Evolutionary conservation across 2,329 filamentous ascomycete species (phyloP).

Genomic region (Colletotrichum chlorophyti): DNA sequence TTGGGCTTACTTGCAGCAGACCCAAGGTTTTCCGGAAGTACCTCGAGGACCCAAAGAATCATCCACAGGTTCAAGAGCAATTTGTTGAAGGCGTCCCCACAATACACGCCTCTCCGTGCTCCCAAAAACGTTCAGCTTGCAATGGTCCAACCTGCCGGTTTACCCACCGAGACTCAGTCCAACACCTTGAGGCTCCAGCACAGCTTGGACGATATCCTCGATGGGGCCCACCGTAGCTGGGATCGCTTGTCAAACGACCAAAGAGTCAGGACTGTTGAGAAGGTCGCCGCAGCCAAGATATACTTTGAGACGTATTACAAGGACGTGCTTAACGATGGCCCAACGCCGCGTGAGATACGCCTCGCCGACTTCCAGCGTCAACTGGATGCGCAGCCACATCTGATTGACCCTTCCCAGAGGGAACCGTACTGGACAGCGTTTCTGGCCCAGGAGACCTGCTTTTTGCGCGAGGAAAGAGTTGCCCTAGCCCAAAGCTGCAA

Average conservation of each 20-base stretch:
- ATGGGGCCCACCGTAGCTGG: not conserved
- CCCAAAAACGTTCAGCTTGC: not conserved
- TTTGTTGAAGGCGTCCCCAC: not conserved
- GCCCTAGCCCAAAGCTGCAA: slow-evolving; percentile 10
- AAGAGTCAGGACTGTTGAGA: slow-evolving; percentile 71
- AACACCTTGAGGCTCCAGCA: not conserved
- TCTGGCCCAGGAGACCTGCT: slow-evolving; percentile 63
- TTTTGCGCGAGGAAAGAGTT: slow-evolving; percentile 14
- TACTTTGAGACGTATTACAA: slow-evolving; percentile 88
- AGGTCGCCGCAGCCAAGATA: slow-evolving; percentile 80
- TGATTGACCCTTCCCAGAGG: slow-evolving; percentile 53
- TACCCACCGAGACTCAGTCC: not conserved
- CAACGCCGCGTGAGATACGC: slow-evolving; percentile 65
- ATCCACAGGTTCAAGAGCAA: not conserved
- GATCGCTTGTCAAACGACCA: not conserved
- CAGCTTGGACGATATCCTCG: not conserved
- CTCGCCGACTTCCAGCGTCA: slow-evolving; percentile 67
- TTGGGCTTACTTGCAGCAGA: too few species aligned
- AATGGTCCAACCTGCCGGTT: not conserved
- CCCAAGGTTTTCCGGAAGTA: not conserved
- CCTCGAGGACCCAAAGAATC: not conserved
- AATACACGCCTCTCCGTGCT: not conserved
- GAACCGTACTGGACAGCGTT: slow-evolving; percentile 61
- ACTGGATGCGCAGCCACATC: slow-evolving; percentile 56
- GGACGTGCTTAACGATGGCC: slow-evolving; percentile 57